A percentile compares a stretch with the other conserved stretches of the same genome.
phyloP scores from a whole-genome alignment of 176 grass and related monocot species.

The sorghum (Sorghum bicolor) region DNA sequence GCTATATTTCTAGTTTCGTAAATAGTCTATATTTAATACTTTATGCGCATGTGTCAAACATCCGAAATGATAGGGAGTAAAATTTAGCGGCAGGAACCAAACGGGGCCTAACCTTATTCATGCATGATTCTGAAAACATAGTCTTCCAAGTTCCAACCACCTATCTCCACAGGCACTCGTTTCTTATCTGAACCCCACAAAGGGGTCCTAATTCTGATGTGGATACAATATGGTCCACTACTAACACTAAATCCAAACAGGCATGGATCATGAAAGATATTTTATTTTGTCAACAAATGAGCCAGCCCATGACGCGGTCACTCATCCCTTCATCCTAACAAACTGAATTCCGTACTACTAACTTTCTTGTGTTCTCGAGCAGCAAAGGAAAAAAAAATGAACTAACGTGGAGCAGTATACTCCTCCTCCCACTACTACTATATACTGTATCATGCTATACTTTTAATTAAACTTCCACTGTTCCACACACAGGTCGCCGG shows the following conservation, averaged over 20 bases:
- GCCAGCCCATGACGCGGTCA: not conserved
- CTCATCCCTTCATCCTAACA: not conserved
- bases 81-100: too few relatives aligned
- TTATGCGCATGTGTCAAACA: too few relatives aligned
- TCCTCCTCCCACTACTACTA: too few relatives aligned
- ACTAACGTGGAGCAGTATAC: not conserved
- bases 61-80: too few relatives aligned
- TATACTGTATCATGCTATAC: not conserved
- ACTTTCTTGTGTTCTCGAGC: not conserved
- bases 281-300: not conserved
- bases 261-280: constrained; percentile 16
- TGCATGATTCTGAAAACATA: not conserved
- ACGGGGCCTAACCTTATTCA: not conserved
- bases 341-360: not conserved
- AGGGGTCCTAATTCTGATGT: constrained; percentile 11
- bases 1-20: too few relatives aligned
- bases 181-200: constrained; percentile 16
- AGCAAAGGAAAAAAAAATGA: not conserved
- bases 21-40: too few relatives aligned
- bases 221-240: constrained; percentile 22
- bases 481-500: too few relatives aligned
- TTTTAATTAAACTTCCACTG: not conserved
- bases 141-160: constrained; percentile 2
- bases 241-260: constrained; percentile 18
- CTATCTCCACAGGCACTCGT: constrained; percentile 9